Evolutionary conservation across 2,329 filamentous ascomycete genomes (phyloP), one percentile per base, ranked within the genome.

Genomic region (Penicillium sp.): DNA sequence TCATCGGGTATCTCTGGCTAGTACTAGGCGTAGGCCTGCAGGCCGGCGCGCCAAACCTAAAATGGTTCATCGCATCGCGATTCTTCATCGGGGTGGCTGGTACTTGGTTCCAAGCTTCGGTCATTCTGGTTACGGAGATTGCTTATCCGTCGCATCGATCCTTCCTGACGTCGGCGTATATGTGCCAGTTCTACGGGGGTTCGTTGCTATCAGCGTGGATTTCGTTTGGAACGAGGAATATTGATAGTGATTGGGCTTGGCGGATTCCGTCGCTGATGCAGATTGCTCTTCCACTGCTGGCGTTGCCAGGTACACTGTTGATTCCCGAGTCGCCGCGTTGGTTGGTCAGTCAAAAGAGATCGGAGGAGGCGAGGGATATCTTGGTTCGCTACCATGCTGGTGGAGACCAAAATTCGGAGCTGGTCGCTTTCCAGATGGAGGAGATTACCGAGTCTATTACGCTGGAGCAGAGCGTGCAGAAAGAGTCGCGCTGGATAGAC

Each of bases 221-320:
- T 15, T 12, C 22, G 42, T 45, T 45, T 22, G 42, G 42, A 4
- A 45, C 42, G 2, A 45, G 42, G 22, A 45, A 24, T 45, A 10
- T 45, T 2, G 12, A 45, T 26, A 26, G 42, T 26, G 15, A 45
- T 45, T 65, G 64, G 64, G 56, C 64, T 2, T 66, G 62, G 62
- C 61, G 62, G 3, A 53, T 62, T 12, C 64, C 62, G 7, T 63
- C 63, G 4, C 22, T 66, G 10, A 47, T 62, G 59, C 64, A 65
- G 45, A 53, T 61, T 54, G 61, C 45, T 3, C 26, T 64, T 4
- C 62, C 64, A 15, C 22, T 64, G 8, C 17, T 64, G 26, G 59
- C 59, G 0, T 26, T 66, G 6, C 61, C 62, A 1, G 53, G 56
- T 6, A 45, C 54, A 1, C 19, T 58, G 8, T 10, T 38, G 35